Percentiles rank a stretch among this genome's conserved stretches.
Conservation (phyloP, 768 basidiomycete species). For the Porpolomopsis calyptriformis region DNA sequence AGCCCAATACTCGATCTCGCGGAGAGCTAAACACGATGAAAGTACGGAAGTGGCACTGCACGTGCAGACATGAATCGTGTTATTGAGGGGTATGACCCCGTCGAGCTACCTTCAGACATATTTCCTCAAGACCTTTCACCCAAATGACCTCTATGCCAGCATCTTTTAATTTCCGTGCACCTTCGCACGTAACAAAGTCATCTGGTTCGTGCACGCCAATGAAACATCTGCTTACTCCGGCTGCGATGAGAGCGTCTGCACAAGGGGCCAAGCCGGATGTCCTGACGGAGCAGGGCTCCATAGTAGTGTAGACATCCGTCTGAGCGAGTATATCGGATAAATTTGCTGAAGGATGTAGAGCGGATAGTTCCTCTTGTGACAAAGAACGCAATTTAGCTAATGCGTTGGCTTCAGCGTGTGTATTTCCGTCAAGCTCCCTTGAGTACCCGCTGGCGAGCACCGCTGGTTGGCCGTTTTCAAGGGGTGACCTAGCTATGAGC, state of each 20-base stretch:
- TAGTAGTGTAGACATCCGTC: conserved; percentile 82
- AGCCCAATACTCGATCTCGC: no score
- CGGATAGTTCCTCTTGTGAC: conserved; percentile 31
- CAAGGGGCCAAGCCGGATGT: conserved; percentile 83
- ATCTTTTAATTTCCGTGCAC: conserved; percentile 57
- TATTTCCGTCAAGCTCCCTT: conserved; percentile 85
- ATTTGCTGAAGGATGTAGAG: conserved; percentile 29
- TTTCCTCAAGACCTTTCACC: conserved; percentile 60
- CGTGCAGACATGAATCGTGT: neutral
- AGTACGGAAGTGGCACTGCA: neutral
- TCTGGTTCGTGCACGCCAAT: conserved; percentile 87
- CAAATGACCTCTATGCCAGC: conserved; percentile 71
- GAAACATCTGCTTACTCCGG: conserved; percentile 62
- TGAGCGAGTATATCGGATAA: conserved; percentile 38
- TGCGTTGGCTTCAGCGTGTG: conserved; percentile 95
- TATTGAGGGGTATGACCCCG: conserved; percentile 18
- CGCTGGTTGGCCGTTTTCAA: conserved; percentile 28
- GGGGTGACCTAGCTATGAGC: conserved; percentile 41
- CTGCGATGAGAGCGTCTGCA: conserved; percentile 68
- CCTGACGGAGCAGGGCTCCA: conserved; percentile 91
- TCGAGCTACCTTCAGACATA: conserved; percentile 75
- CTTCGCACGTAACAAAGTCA: conserved; percentile 92
- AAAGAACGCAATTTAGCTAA: conserved; percentile 56
- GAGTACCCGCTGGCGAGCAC: conserved; percentile 78
- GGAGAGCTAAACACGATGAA: no score